Evolutionary conservation across 108 stramenopile genomes (phyloP), one percentile per base, ranked within the genome.

Genomic region (Heterococcus sp.): DNA sequence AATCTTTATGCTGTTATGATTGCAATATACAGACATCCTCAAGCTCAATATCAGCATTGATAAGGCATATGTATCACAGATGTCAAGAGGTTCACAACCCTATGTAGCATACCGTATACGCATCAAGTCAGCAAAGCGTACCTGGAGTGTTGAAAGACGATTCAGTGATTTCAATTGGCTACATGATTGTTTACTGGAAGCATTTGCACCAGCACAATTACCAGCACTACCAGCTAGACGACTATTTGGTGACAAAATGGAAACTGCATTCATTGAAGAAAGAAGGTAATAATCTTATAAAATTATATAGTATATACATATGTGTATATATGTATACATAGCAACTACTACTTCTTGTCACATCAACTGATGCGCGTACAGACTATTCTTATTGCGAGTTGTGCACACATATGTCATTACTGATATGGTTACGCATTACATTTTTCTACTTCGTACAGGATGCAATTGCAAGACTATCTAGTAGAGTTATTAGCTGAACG

Each of bases 381-480:
- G n/a, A n/a, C n/a, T n/a, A n/a, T n/a, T n/a, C 64, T 58, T 73
- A 1, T 73, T 40, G 46, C 2, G n/a, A 21, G 0, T 1, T 37
- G 38, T 2, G 38, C 2, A n/a, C 27, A 0, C 67, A 0, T 1
- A 68, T 32, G 32, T 29, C 29, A 29, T 5, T 21, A 28, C 63
- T 64, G n/a, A 0, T 1, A 27, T 0, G n/a, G n/a, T 64, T 1
- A 27, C 1, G 27, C n/a, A 32, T 32, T 14, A 32, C 27, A 68
- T 14, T 68, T 14, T 68, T 31, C 29, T 14, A 26, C 29, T 68
- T 68, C 26, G n/a, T 0, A 2, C 21, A 80, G 78, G 58, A 38
- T 58, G 46, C 8, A 21, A 26, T 38, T 80, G 2, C 70, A 80
- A 35, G 63, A 71, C 5, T 80, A 80, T 71, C 71, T 80, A 58